Conservation (phyloP, 345 rosid genomes). For the Aquilaria yunnanensis region DNA sequence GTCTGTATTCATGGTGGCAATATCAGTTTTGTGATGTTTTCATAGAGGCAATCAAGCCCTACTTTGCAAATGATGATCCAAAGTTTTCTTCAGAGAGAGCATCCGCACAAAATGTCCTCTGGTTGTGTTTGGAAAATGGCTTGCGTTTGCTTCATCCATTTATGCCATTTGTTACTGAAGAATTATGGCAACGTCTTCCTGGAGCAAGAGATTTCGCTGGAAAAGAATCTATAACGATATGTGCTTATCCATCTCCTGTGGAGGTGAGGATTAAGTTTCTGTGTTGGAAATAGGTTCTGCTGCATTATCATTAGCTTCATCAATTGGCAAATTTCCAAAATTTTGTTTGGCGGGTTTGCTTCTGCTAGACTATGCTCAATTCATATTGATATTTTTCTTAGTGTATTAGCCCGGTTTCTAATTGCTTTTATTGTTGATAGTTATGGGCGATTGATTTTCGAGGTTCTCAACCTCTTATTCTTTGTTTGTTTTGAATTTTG, state of each 20-base stretch:
- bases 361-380: too few relatives aligned
- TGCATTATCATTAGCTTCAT: too few relatives aligned
- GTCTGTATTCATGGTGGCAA: slow-evolving; percentile 94
- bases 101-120: slow-evolving; percentile 61
- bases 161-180: slow-evolving; percentile 94
- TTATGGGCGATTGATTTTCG: too few relatives aligned
- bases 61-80: slow-evolving; percentile 54
- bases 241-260: slow-evolving; percentile 45
- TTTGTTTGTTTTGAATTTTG: not conserved
- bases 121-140: slow-evolving; percentile 85
- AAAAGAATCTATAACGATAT: slow-evolving; percentile 72
- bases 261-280: too few relatives aligned
- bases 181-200: slow-evolving; percentile 95
- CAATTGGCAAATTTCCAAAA: too few relatives aligned
- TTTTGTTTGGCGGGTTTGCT: too few relatives aligned
- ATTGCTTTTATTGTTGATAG: too few relatives aligned
- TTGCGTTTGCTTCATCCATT: slow-evolving; percentile 90
- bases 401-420: too few relatives aligned
- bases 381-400: too few relatives aligned
- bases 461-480: not conserved
- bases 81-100: slow-evolving; percentile 54
- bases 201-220: slow-evolving; percentile 31
- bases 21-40: slow-evolving; percentile 93
- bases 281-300: too few relatives aligned
- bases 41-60: slow-evolving; percentile 85